These are phyloP conservation scores for Septoria linicola DNA, from an alignment of 2,329 filamentous ascomycete genomes.

Conservation along the genomic window DNA sequence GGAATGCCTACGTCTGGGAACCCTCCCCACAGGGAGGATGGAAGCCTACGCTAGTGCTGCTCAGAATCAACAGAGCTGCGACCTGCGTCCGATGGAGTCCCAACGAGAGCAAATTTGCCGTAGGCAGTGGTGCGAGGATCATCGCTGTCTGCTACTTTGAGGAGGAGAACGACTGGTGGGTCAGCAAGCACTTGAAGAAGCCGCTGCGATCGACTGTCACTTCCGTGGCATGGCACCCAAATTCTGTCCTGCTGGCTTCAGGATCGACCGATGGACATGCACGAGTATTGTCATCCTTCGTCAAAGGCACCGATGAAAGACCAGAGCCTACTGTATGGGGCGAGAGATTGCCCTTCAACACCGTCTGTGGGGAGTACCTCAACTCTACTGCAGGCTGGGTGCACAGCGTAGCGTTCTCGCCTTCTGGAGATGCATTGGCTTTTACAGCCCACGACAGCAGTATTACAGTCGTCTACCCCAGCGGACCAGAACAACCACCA, in stretches of 20 bases:
- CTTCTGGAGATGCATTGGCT: conserved; percentile 86
- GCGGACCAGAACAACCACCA: conserved; percentile 84
- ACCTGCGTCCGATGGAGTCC: conserved; percentile 98
- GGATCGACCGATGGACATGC: conserved; percentile 98
- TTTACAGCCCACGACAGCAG: conserved; percentile 96
- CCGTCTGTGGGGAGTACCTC: conserved; percentile 91
- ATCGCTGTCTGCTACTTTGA: conserved; percentile 99
- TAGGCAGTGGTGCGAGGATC: conserved; percentile 90
- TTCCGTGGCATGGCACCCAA: conserved; percentile 93
- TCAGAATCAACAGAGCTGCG: conserved; percentile 93
- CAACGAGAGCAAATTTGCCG: conserved; percentile 94
- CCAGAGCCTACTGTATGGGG: conserved; percentile 90
- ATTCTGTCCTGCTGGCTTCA: conserved; percentile 89
- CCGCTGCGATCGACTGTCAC: conserved; percentile 97
- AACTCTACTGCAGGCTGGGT: conserved; percentile 98
- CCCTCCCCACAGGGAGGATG: conserved; percentile 83
- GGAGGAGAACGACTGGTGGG: conserved; percentile 99
- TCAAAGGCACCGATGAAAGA: conserved; percentile 87
- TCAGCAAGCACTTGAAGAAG: conserved; percentile 99
- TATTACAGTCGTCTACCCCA: conserved; percentile 93
- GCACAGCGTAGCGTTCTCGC: conserved; percentile 89
- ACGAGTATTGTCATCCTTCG: conserved; percentile 89
- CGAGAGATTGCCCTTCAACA: conserved; percentile 94
- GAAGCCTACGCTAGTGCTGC: conserved; percentile 94
- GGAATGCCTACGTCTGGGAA: conserved; percentile 98